Evolutionary conservation across 2,329 filamentous ascomycete species (phyloP).

Genomic region (Fusarium heterosporum): DNA sequence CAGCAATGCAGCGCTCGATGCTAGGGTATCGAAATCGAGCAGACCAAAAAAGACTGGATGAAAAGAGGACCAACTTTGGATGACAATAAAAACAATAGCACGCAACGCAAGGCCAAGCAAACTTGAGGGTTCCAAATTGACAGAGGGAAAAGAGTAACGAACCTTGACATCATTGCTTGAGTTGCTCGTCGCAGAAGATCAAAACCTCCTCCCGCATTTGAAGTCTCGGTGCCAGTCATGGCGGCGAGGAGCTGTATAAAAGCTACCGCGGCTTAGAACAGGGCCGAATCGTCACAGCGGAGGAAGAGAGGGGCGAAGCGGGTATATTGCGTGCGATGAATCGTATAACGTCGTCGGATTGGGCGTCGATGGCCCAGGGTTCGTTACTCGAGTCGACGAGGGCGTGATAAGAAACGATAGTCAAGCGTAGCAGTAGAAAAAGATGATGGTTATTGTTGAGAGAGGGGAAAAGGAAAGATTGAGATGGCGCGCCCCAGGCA

Average conservation of each 20-base stretch:
- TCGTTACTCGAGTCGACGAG: conserved; percentile 21
- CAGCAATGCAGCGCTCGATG: conserved; percentile 26
- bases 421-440: conserved; percentile 20
- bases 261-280: conserved; percentile 41
- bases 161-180: conserved; percentile 74
- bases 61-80: conserved; percentile 26
- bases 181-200: conserved; percentile 70
- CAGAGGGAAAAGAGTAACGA: conserved; percentile 52
- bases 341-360: conserved; percentile 35
- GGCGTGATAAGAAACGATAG: conserved; percentile 20
- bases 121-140: conserved; percentile 28
- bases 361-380: conserved; percentile 36
- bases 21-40: conserved; percentile 19
- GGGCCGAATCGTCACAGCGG: conserved; percentile 38
- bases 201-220: conserved; percentile 61
- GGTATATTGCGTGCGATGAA: conserved; percentile 37
- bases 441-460: conserved; percentile 40
- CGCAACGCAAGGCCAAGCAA: background rate
- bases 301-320: conserved; percentile 39
- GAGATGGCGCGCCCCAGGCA: conserved; percentile 35
- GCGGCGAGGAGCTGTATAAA: conserved; percentile 43
- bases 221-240: conserved; percentile 65
- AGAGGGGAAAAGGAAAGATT: conserved; percentile 32
- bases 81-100: conserved; percentile 14
- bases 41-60: background rate